Base-by-base conservation (phyloP, 2,329 filamentous ascomycete genomes). In the Fusarium ramigenum region DNA sequence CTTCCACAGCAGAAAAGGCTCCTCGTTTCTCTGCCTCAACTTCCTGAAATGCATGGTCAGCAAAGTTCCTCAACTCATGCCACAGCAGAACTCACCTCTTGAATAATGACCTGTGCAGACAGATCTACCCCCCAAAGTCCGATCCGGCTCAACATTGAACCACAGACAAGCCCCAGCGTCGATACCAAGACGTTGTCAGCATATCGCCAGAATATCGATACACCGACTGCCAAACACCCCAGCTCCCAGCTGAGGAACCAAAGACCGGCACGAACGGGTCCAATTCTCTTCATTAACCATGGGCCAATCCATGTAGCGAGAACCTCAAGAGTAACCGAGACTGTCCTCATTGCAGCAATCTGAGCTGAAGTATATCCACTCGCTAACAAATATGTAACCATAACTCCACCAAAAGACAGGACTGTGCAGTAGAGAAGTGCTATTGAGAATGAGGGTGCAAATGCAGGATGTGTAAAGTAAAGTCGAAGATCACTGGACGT, bases 191-290 rank as follows among this genome's bases (percentile, higher is more conserved):
- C 47, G 19, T 75, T 73, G 9, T 77, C 74, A 4, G 72, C 77
- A 57, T 73, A 75, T 15, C 21, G 56, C 70, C 83, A 83, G 73
- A 88, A 88, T 23, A 84, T 78, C 5, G 78, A 74, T 7, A 86
- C 79, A 0, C 84, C 88, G 0, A 79, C 82, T 3, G 82, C 83
- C 9, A 91, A 81, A 73, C 87, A 90, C 6, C 83, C 63, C n/a
- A 92, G 83, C 77, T 94, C 92, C 88, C 90, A 93, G 62, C 87
- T 90, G 15, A 92, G 78, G 70, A 89, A 90, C 93, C 93, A 95
- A 7, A 94, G 84, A 0, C 92, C 93, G 0, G 88, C 86, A n/a
- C 93, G 84, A 12, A 93, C 83, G 2, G 86, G 82, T 0, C 90
- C 89, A 43, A 92, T 86, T 43, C 80, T 81, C 5, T 74, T 75